phyloP scores from a whole-genome alignment of 306 rosid genomes.

The Styphnolobium japonicum region DNA sequence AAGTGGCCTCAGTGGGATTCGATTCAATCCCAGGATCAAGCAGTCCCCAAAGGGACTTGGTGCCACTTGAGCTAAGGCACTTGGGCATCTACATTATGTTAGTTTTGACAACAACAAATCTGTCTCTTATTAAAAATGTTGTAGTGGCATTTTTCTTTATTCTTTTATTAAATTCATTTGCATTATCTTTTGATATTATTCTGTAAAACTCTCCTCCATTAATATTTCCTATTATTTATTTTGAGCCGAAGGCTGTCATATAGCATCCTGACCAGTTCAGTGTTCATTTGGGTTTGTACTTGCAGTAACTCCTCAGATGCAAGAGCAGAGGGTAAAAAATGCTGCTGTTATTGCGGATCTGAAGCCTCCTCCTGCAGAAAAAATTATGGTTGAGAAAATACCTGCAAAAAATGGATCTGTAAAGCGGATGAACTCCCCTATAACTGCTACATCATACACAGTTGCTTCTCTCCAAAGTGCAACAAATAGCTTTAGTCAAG shows the following conservation, averaged over 20 bases:
- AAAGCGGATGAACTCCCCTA: conserved; percentile 81
- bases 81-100: too few species aligned
- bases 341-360: conserved; percentile 59
- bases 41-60: too few species aligned
- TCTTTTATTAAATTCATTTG: background rate
- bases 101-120: background rate
- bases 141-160: background rate
- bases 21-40: too few species aligned
- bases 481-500: conserved; percentile 97
- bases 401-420: conserved; percentile 71
- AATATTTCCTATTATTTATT: background rate
- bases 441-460: conserved; percentile 84
- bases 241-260: background rate
- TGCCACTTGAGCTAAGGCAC: too few species aligned
- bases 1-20: too few species aligned
- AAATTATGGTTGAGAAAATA: conserved; percentile 53
- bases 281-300: conserved; percentile 17
- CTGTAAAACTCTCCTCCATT: background rate
- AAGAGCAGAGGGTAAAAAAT: conserved; percentile 76
- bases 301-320: conserved; percentile 69
- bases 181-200: conserved; percentile 1
- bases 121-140: background rate
- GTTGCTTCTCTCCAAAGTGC: conserved; percentile 92
- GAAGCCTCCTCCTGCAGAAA: conserved; percentile 83
- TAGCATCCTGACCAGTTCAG: conserved; percentile 5